Percentiles rank a stretch among this genome's conserved stretches.
Evolutionary conservation across 2,329 filamentous ascomycete genomes (phyloP).

Genomic region (Cladophialophora chaetospira): DNA sequence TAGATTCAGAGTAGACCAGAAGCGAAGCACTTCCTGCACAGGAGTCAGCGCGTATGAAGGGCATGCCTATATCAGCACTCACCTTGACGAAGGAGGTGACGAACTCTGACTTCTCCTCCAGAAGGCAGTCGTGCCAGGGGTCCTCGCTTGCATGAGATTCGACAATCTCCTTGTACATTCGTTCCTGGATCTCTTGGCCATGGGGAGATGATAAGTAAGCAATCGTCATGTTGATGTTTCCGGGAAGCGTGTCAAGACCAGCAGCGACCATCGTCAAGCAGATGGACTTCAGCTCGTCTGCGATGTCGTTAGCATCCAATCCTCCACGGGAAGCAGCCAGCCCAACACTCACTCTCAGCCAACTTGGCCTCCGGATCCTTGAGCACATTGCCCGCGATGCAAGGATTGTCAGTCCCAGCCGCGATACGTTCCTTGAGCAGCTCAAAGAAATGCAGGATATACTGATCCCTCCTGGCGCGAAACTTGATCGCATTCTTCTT

Average conservation of each 20-base stretch:
- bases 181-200: conserved; percentile 69
- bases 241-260: conserved; percentile 76
- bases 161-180: conserved; percentile 68
- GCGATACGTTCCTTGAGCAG: conserved; percentile 62
- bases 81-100: conserved; percentile 71
- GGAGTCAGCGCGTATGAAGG: neutral
- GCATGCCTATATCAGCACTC: neutral
- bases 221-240: conserved; percentile 75
- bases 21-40: conserved; percentile 65
- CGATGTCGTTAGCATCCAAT: no score
- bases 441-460: conserved; percentile 59
- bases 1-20: conserved; percentile 73
- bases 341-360: conserved; percentile 56
- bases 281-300: conserved; percentile 77
- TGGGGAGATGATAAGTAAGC: conserved; percentile 68
- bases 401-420: conserved; percentile 65
- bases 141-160: conserved; percentile 70
- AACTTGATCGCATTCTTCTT: conserved; percentile 66
- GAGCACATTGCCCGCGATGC: conserved; percentile 68
- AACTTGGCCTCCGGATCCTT: conserved; percentile 70
- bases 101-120: conserved; percentile 74
- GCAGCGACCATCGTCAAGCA: conserved; percentile 79
- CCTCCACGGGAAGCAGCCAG: neutral
- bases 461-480: conserved; percentile 65
- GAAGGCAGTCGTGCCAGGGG: conserved; percentile 70